A percentile compares a stretch with the other conserved stretches of the same genome.
These are phyloP conservation scores for Suaeda aralocaspica DNA, from an alignment of 148 eudicot species.

Conservation along the genomic window DNA sequence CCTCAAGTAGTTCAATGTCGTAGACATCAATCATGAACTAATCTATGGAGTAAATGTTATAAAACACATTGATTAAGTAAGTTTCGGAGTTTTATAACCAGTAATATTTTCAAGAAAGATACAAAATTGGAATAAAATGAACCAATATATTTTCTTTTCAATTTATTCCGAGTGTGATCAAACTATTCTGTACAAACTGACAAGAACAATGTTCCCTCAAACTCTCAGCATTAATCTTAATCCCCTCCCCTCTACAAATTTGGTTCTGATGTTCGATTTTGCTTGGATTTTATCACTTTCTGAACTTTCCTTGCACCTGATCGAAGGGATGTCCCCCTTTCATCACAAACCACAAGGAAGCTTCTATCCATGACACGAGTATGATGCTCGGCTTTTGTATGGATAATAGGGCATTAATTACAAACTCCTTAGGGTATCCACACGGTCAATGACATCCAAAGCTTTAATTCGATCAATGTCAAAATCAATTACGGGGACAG, in stretches of 20 bases:
- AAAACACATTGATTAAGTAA: no score
- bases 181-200: slow-evolving; percentile 26
- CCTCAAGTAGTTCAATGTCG: no score
- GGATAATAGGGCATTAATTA: slow-evolving; percentile 15
- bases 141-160: background rate
- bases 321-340: slow-evolving; percentile 7
- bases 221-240: slow-evolving; percentile 12
- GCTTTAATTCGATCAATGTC: slow-evolving; percentile 78
- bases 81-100: no score
- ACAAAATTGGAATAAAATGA: background rate
- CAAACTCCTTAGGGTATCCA: slow-evolving; percentile 52
- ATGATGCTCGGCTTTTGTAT: background rate
- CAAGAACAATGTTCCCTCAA: slow-evolving; percentile 17
- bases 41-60: no score
- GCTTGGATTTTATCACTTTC: background rate
- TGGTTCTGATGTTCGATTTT: background rate
- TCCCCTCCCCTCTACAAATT: background rate
- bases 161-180: slow-evolving; percentile 25
- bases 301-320: background rate
- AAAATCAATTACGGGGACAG: slow-evolving; percentile 72
- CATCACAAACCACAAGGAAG: slow-evolving; percentile 14
- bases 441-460: slow-evolving; percentile 89
- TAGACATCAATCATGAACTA: no score
- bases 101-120: background rate
- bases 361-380: background rate